phyloP scores from a whole-genome alignment of 2,329 filamentous ascomycete genomes.

The Thielaviopsis ethacetica region DNA sequence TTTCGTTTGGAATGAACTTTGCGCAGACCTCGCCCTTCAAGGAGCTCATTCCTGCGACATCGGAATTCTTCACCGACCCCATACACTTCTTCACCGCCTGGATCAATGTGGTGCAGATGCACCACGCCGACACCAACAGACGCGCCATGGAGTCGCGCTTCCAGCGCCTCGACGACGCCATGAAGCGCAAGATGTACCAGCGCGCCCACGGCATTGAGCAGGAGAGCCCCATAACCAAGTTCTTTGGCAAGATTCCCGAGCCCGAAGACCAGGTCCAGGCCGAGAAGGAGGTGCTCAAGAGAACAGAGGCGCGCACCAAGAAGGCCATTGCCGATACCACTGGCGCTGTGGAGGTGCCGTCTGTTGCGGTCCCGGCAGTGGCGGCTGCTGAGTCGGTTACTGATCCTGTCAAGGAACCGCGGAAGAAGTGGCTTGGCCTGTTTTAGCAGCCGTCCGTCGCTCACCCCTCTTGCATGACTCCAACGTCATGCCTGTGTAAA shows the following conservation, averaged over 20 bases:
- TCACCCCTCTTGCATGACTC: background rate
- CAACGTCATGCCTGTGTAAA: background rate
- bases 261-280: slow-evolving; percentile 23
- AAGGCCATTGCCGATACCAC: slow-evolving; percentile 11
- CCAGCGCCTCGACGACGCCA: slow-evolving; percentile 64
- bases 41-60: slow-evolving; percentile 58
- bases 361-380: background rate
- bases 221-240: slow-evolving; percentile 35
- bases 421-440: slow-evolving; percentile 11
- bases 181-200: slow-evolving; percentile 72
- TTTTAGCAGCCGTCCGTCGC: slow-evolving; percentile 1
- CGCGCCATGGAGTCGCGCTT: slow-evolving; percentile 56
- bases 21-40: slow-evolving; percentile 60
- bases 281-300: slow-evolving; percentile 14
- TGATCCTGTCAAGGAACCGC: background rate
- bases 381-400: background rate
- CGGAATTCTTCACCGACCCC: slow-evolving; percentile 54
- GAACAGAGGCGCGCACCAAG: slow-evolving; percentile 5
- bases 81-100: slow-evolving; percentile 48
- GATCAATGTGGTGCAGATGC: slow-evolving; percentile 58
- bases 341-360: background rate
- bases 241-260: slow-evolving; percentile 22
- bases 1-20: slow-evolving; percentile 67
- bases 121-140: slow-evolving; percentile 53
- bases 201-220: slow-evolving; percentile 69